Percentiles rank a stretch among this genome's conserved stretches.
phyloP scores from a whole-genome alignment of 2,329 filamentous ascomycete genomes.

The Verticillium longisporum region DNA sequence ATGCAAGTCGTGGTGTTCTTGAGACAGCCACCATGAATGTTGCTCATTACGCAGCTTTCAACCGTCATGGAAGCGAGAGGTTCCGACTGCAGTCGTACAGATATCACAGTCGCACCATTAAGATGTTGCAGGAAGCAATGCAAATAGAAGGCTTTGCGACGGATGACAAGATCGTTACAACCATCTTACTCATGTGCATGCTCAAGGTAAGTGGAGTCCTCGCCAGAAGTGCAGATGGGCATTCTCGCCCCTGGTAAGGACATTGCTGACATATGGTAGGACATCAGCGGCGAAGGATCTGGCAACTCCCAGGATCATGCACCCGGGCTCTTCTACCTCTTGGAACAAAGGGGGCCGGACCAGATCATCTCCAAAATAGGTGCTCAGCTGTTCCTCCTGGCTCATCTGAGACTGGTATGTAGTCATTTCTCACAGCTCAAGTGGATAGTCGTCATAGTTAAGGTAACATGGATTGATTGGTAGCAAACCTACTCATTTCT shows the following conservation, averaged over 20 bases:
- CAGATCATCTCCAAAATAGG: conserved; percentile 22
- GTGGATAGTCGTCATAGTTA: not conserved
- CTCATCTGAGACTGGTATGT: conserved; percentile 22
- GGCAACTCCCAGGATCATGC: conserved; percentile 23
- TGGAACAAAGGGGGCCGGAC: conserved; percentile 21
- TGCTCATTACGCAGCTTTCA: conserved; percentile 25
- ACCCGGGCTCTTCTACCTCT: conserved; percentile 22
- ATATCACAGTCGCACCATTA: conserved; percentile 21
- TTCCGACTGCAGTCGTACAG: conserved; percentile 19
- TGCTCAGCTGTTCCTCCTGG: conserved; percentile 21
- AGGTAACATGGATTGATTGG: not conserved
- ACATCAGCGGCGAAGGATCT: conserved; percentile 22
- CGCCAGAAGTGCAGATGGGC: not conserved
- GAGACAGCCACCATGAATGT: conserved; percentile 24
- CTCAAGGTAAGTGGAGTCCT: conserved; percentile 15
- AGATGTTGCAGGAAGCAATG: conserved; percentile 19
- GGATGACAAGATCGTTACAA: conserved; percentile 22
- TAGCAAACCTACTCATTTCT: conserved; percentile 26
- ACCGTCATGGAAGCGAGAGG: conserved; percentile 20
- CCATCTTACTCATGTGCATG: conserved; percentile 22
- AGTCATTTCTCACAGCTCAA: not conserved
- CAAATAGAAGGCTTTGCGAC: conserved; percentile 15
- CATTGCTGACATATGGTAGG: conserved; percentile 12
- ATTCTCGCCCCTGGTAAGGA: not conserved
- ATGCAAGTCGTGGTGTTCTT: conserved; percentile 17